Evolutionary conservation across 306 rosid genomes (phyloP), one percentile per base, ranked within the genome.

Genomic region (Pueraria montana): DNA sequence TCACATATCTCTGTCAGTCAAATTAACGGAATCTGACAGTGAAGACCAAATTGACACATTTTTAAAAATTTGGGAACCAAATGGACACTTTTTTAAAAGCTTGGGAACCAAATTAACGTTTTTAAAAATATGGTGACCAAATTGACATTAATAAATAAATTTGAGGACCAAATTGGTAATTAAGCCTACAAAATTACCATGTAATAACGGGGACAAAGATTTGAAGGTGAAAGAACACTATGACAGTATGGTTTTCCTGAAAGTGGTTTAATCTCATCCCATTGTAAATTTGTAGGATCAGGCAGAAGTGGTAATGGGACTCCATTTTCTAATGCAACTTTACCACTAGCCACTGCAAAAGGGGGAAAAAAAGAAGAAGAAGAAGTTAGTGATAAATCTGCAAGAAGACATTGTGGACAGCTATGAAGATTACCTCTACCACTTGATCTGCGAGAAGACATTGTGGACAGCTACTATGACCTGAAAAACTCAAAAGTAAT

Each of bases 111-210:
- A n/a, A n/a, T n/a, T n/a, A n/a, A n/a, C n/a, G n/a, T n/a, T n/a
- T n/a, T n/a, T n/a, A n/a, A n/a, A n/a, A n/a, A n/a, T n/a, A n/a
- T n/a, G n/a, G n/a, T n/a, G n/a, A n/a, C n/a, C n/a, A n/a, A n/a
- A n/a, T n/a, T n/a, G n/a, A n/a, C n/a, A n/a, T n/a, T n/a, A n/a
- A n/a, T n/a, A n/a, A n/a, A n/a, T n/a, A n/a, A n/a, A n/a, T n/a
- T n/a, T n/a, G n/a, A n/a, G n/a, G n/a, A n/a, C n/a, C n/a, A n/a
- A n/a, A n/a, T n/a, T n/a, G n/a, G n/a, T n/a, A n/a, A n/a, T n/a
- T n/a, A n/a, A n/a, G n/a, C n/a, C n/a, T n/a, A 49, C 24, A 63
- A 64, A 75, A 23, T 89, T 79, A 91, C 95, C 93, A 86, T 23
- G 30, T 4, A 8, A 50, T 56, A 88, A 8, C n/a, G 5, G 62